Conservation (phyloP, 345 rosid genomes). For the Aquilaria yunnanensis region DNA sequence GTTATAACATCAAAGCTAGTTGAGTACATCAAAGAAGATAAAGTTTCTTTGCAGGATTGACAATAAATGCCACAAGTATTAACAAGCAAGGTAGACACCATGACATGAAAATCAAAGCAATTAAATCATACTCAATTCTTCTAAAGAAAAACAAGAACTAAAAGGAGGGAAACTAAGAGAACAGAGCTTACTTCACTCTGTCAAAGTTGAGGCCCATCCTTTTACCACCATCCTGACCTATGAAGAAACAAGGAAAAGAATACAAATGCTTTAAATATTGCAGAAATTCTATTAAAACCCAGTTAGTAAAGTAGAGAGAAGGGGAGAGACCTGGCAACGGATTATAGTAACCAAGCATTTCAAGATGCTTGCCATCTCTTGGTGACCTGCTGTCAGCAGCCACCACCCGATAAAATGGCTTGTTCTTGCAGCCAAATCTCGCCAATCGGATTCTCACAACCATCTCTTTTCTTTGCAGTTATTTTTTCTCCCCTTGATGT, state of each 20-base stretch:
- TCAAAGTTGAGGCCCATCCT: constrained; percentile 91
- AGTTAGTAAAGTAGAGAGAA: neutral
- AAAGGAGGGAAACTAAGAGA: neutral
- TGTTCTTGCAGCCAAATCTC: constrained; percentile 69
- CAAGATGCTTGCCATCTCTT: constrained; percentile 83
- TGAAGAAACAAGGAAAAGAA: constrained; percentile 11
- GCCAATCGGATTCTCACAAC: constrained; percentile 68
- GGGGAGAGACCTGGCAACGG: constrained; percentile 56
- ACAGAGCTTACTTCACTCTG: constrained; percentile 67
- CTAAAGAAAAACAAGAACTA: too few species aligned
- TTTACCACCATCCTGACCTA: constrained; percentile 93
- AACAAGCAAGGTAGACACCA: neutral
- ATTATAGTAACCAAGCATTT: constrained; percentile 71
- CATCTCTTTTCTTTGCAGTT: constrained; percentile 26
- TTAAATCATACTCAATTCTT: too few species aligned
- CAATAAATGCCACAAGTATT: neutral
- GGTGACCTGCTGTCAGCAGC: constrained; percentile 81
- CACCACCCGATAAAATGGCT: constrained; percentile 72
- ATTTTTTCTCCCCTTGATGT: too few species aligned
- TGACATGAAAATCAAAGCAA: neutral
- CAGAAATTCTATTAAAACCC: neutral
- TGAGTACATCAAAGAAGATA: too few species aligned
- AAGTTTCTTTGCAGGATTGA: too few species aligned
- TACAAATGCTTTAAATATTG: constrained; percentile 4
- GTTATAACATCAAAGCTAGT: neutral